A percentile compares a stretch with the other conserved stretches of the same genome.
Evolutionary conservation across 2,329 filamentous ascomycete genomes (phyloP).

Genomic region (Clonostachys rhizophaga): DNA sequence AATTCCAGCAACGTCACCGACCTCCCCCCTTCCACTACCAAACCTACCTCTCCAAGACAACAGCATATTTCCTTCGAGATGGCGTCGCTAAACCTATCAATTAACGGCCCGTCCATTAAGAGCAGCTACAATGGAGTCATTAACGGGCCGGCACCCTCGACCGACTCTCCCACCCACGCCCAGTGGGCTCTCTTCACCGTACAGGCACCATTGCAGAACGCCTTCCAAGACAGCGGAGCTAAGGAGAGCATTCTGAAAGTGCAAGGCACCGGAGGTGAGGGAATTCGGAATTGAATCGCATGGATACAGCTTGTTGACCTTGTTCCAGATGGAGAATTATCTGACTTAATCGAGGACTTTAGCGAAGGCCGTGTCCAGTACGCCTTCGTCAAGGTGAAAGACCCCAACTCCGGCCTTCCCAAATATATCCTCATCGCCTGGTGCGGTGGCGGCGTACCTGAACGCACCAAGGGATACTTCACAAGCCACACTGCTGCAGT

Average conservation of each 20-base stretch:
- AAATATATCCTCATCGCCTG: conserved; percentile 94
- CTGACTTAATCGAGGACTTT: conserved; percentile 90
- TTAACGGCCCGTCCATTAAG: conserved; percentile 78
- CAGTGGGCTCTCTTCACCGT: conserved; percentile 96
- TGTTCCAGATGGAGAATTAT: conserved; percentile 77
- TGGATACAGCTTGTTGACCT: neutral
- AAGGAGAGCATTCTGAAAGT: conserved; percentile 97
- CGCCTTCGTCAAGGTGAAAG: conserved; percentile 93
- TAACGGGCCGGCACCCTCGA: conserved; percentile 43
- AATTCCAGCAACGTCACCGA: no score
- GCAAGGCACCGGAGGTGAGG: conserved; percentile 77
- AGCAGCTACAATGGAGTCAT: conserved; percentile 66
- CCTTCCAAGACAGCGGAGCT: conserved; percentile 78
- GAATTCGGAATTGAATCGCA: neutral
- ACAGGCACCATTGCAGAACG: conserved; percentile 84
- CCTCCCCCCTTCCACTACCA: no score
- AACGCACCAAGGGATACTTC: conserved; percentile 97
- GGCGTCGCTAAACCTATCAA: conserved; percentile 76
- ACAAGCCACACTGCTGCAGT: conserved; percentile 89
- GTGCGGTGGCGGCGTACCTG: conserved; percentile 97
- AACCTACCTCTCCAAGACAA: neutral
- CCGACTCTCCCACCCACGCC: conserved; percentile 73
- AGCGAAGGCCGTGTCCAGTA: conserved; percentile 96
- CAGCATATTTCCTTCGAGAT: conserved; percentile 33
- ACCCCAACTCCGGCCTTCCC: conserved; percentile 82